A percentile compares a stretch with the other conserved stretches of the same genome.
Conservation (phyloP, 768 basidiomycete genomes). For the Termitomyces sp. region DNA sequence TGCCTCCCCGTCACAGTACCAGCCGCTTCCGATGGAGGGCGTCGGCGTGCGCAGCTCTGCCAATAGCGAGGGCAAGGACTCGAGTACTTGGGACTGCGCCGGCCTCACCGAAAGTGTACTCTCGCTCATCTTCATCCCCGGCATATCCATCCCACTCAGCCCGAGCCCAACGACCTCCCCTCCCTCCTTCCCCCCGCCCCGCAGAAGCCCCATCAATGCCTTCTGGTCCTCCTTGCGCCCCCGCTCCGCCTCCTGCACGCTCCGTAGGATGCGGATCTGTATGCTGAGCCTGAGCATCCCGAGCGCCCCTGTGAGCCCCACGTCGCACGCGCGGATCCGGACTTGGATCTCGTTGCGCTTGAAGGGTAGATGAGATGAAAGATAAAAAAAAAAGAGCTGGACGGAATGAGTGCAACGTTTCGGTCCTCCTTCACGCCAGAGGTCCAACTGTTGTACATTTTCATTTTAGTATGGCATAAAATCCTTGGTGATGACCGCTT, state of each 20-base stretch:
- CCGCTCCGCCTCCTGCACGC: conserved; percentile 34
- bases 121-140: neutral
- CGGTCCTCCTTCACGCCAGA: too few relatives aligned
- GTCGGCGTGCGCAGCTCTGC: too few relatives aligned
- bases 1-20: neutral
- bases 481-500: too few relatives aligned
- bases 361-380: too few relatives aligned
- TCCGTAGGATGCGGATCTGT: conserved; percentile 51
- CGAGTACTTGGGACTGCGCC: neutral
- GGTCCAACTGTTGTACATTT: too few relatives aligned
- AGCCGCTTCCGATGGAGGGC: conserved; percentile 41
- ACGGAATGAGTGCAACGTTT: too few relatives aligned
- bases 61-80: conserved; percentile 1
- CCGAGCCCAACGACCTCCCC: conserved; percentile 1
- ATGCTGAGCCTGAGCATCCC: conserved; percentile 56
- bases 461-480: too few relatives aligned
- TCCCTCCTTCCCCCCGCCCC: conserved; percentile 1
- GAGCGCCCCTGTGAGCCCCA: conserved; percentile 53
- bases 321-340: conserved; percentile 50
- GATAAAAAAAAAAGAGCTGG: too few relatives aligned
- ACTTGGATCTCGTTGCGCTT: conserved; percentile 65
- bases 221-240: conserved; percentile 29
- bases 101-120: neutral
- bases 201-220: conserved; percentile 26
- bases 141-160: neutral